A percentile compares a stretch with the other conserved stretches of the same genome.
These are phyloP conservation scores for Echria macrotheca DNA, from an alignment of 495 filamentous ascomycete genomes.

Conservation along the genomic window DNA sequence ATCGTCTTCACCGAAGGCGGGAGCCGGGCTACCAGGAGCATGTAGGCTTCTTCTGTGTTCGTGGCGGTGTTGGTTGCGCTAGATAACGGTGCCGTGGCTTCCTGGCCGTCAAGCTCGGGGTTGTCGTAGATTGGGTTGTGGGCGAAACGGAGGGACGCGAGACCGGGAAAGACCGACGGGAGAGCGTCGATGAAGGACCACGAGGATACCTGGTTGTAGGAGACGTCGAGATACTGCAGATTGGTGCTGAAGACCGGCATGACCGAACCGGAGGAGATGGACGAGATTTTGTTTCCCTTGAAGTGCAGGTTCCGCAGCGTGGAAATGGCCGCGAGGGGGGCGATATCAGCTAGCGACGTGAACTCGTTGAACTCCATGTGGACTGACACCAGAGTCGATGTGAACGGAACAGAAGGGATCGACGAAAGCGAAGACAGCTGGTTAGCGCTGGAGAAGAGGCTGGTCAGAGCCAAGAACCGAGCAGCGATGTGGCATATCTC, in stretches of 20 bases:
- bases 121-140: constrained; percentile 77
- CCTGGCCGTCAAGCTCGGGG: constrained; percentile 39
- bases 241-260: constrained; percentile 27
- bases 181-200: constrained; percentile 70
- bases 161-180: constrained; percentile 58
- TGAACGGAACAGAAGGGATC: constrained; percentile 43
- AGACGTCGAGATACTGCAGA: constrained; percentile 68
- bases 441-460: constrained; percentile 49
- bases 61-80: constrained; percentile 25
- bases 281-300: constrained; percentile 49
- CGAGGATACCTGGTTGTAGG: constrained; percentile 65
- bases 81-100: constrained; percentile 16
- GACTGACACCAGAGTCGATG: constrained; percentile 48
- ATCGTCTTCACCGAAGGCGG: constrained; percentile 54
- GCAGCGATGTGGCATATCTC: constrained; percentile 49
- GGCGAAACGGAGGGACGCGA: constrained; percentile 66
- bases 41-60: constrained; percentile 61
- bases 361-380: constrained; percentile 74
- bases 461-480: constrained; percentile 56
- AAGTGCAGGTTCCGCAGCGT: constrained; percentile 58
- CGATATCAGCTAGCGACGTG: constrained; percentile 52
- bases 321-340: constrained; percentile 50
- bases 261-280: constrained; percentile 20
- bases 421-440: constrained; percentile 38
- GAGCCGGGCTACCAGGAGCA: constrained; percentile 80